Percentiles rank a stretch among this genome's conserved stretches.
These are phyloP conservation scores for Clonostachys rhizophaga DNA, from an alignment of 2,329 filamentous ascomycete species.

Conservation along the genomic window DNA sequence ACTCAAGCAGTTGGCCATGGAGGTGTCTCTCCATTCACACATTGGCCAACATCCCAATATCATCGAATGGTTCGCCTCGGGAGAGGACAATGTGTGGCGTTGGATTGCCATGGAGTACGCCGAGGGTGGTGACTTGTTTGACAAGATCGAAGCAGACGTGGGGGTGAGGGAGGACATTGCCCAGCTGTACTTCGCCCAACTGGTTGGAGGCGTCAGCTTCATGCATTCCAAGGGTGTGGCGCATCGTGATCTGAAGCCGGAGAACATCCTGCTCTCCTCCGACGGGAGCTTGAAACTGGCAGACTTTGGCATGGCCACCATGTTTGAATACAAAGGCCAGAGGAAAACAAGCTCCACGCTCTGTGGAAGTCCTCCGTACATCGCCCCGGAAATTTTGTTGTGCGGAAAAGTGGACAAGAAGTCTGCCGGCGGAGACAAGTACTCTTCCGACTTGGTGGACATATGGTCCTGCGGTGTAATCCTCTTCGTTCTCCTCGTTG, in stretches of 20 bases:
- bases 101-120: conserved; percentile 99
- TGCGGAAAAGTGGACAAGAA: conserved; percentile 43
- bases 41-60: conserved; percentile 89
- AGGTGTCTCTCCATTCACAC: conserved; percentile 84
- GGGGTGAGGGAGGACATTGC: conserved; percentile 93
- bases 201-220: conserved; percentile 85
- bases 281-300: conserved; percentile 89
- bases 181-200: conserved; percentile 92
- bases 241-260: conserved; percentile 87
- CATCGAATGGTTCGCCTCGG: conserved; percentile 85
- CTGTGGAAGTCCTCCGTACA: conserved; percentile 94
- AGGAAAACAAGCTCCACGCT: conserved; percentile 81
- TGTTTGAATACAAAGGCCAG: conserved; percentile 86
- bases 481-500: conserved; percentile 90
- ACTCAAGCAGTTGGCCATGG: conserved; percentile 84
- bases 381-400: conserved; percentile 82
- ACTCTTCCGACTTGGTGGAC: conserved; percentile 77
- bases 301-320: conserved; percentile 91
- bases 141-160: conserved; percentile 98
- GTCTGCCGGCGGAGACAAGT: conserved; percentile 47
- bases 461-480: conserved; percentile 98
- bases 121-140: conserved; percentile 92
- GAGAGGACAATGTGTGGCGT: conserved; percentile 81
- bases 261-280: conserved; percentile 87
- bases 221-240: conserved; percentile 96